Percentiles rank a stretch among this genome's conserved stretches.
These are phyloP conservation scores for Atkinsonella texensis DNA, from an alignment of 2,329 filamentous ascomycete genomes.

Conservation along the genomic window DNA sequence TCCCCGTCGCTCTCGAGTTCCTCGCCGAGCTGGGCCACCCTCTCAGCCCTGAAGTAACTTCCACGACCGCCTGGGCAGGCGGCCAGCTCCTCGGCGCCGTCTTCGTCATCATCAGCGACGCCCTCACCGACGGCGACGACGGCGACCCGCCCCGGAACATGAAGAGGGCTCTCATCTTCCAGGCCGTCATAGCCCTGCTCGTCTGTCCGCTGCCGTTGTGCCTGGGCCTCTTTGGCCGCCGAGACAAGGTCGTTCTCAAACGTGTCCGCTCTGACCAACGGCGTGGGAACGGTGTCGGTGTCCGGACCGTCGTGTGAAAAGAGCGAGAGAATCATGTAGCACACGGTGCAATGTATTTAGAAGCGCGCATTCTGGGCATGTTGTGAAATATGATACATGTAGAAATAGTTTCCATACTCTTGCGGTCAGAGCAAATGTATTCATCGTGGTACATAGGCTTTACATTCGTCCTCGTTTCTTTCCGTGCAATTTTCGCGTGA, in stretches of 20 bases:
- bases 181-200: conserved; percentile 56
- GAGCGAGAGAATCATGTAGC: too few species aligned
- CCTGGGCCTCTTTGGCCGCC: conserved; percentile 57
- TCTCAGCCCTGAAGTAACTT: conserved; percentile 73
- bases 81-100: conserved; percentile 77
- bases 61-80: conserved; percentile 71
- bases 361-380: background rate
- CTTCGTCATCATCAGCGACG: conserved; percentile 75
- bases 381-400: too few species aligned
- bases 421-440: background rate
- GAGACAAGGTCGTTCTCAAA: conserved; percentile 36
- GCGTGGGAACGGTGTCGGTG: background rate
- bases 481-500: too few species aligned
- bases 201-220: conserved; percentile 56
- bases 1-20: conserved; percentile 79
- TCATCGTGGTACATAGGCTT: background rate
- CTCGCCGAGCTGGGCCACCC: conserved; percentile 81
- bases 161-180: conserved; percentile 64
- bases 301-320: background rate
- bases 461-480: background rate
- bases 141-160: conserved; percentile 58
- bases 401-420: background rate
- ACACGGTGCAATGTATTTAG: too few species aligned
- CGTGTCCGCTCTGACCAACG: conserved; percentile 34
- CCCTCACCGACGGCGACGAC: conserved; percentile 44